Conservation (phyloP, 305 asterid genomes). For the Fraxinus nigra region DNA sequence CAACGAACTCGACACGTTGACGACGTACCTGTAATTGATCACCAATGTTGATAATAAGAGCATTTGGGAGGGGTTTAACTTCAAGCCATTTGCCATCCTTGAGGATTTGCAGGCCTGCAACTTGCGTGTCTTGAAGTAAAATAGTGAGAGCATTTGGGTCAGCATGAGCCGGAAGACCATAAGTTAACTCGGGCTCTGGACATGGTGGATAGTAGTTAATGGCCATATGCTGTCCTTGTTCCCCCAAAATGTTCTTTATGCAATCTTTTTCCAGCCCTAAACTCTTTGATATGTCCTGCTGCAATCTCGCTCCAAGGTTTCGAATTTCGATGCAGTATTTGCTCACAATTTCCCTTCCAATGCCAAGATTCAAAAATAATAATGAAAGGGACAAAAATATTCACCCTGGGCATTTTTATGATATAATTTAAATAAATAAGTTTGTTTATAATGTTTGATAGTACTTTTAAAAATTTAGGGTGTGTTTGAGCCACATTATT, state of each 20-base stretch:
- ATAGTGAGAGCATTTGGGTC: conserved; percentile 63
- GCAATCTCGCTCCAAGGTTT: conserved; percentile 50
- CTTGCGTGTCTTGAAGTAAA: conserved; percentile 48
- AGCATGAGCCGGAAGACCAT: conserved; percentile 56
- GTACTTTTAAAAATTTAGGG: too few relatives aligned
- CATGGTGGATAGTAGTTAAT: conserved; percentile 55
- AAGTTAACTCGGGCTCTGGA: conserved; percentile 59
- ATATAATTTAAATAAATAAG: too few relatives aligned
- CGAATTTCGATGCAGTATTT: conserved; percentile 58
- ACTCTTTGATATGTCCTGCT: conserved; percentile 72
- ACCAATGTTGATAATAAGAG: conserved; percentile 73
- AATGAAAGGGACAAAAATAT: not conserved
- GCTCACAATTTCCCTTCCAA: conserved; percentile 51
- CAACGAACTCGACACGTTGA: not conserved
- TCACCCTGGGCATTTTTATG: not conserved
- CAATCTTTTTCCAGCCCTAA: conserved; percentile 47
- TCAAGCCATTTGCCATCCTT: conserved; percentile 50
- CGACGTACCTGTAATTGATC: conserved; percentile 72
- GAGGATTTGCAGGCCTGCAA: conserved; percentile 51
- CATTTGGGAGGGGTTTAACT: conserved; percentile 53
- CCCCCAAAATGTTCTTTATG: conserved; percentile 36
- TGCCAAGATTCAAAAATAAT: not conserved
- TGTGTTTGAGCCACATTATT: too few relatives aligned
- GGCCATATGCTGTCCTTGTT: conserved; percentile 60
- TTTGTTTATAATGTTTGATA: too few relatives aligned